Conservation (phyloP, 2,329 filamentous ascomycete genomes). For the Aspergillus sp. region DNA sequence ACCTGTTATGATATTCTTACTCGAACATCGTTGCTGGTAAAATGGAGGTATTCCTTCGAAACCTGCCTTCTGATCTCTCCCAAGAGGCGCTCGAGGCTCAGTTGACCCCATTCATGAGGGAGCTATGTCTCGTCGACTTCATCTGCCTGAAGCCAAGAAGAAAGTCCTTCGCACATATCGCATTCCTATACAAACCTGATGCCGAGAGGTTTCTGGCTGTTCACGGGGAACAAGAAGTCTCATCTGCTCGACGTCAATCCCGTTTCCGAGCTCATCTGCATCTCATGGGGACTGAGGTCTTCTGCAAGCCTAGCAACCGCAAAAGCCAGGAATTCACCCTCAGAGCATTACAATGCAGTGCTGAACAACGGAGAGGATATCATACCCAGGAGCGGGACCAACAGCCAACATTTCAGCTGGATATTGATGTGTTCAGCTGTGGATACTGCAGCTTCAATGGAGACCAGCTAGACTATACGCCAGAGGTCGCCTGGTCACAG, state of each 20-base stretch:
- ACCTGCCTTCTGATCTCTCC: conserved; percentile 42
- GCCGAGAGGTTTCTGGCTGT: conserved; percentile 43
- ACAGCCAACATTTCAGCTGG: conserved; percentile 9
- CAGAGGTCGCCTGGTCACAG: conserved; percentile 19
- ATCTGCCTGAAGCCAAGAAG: conserved; percentile 43
- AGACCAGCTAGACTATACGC: conserved; percentile 40
- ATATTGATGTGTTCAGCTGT: conserved; percentile 30
- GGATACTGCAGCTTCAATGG: conserved; percentile 47
- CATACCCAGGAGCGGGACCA: not conserved
- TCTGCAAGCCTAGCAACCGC: conserved; percentile 34
- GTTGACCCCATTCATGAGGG: conserved; percentile 37
- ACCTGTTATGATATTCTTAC: no score
- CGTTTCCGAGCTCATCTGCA: conserved; percentile 13
- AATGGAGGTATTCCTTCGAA: conserved; percentile 48
- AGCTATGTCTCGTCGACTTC: conserved; percentile 41
- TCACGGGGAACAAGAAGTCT: conserved; percentile 21
- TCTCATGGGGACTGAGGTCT: conserved; percentile 19
- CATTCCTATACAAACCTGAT: conserved; percentile 41
- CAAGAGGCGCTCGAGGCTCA: conserved; percentile 41
- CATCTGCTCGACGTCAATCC: conserved; percentile 1
- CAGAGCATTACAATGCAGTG: conserved; percentile 30
- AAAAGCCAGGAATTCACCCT: conserved; percentile 35
- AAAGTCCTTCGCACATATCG: conserved; percentile 45
- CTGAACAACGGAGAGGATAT: conserved; percentile 14
- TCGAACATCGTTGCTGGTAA: not conserved